Base-by-base conservation (phyloP, 177 flowering plant genomes). In the Tripterygium wilfordii region DNA sequence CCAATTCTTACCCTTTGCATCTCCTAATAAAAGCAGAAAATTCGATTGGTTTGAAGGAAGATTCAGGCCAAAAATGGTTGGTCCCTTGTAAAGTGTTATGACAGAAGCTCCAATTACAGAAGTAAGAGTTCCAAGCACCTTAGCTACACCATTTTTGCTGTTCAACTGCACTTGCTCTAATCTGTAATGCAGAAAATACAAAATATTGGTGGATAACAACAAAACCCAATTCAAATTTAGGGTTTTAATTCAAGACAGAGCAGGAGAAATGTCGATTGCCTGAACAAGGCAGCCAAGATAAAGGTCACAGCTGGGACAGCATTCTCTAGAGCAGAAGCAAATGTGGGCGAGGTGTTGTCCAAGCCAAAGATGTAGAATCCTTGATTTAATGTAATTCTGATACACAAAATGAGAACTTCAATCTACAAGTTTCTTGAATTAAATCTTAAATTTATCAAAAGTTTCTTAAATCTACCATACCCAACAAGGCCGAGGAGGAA, bases 31-130 rank as follows among this genome's bases (percentile, higher is more conserved):
- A 21, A 26, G 15, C 1, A 42, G 20, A 1, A 20, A 5, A 4
- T n/a, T 33, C 17, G 51, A 33, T 23, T 41, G 49, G 5, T 33
- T 16, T 24, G 36, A 32, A 40, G 43, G 21, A 6, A 33, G 12
- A 22, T 15, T 40, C 35, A 63, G 57, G 5, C 35, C 16, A 15
- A 53, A 61, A 8, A 66, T 57, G 20, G 27, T 39, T 23, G 70
- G 70, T 2, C 70, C 70, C 25, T 57, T 61, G 56, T 66, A 66
- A 0, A 66, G 41, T 6, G 66, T 66, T 22, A 66, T 66, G 14
- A 56, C 52, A 7, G 42, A 22, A 29, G 70, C 66, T 26, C 70
- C 70, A 15, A 32, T 40, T 0, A 66, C 65, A 35, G 42, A 57
- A 18, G 20, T 15, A 1, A 57, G 2, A 18, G 70, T 66, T 22